These are phyloP conservation scores for Periconia macrospinosa DNA, from an alignment of 2,329 filamentous ascomycete genomes.

Conservation along the genomic window DNA sequence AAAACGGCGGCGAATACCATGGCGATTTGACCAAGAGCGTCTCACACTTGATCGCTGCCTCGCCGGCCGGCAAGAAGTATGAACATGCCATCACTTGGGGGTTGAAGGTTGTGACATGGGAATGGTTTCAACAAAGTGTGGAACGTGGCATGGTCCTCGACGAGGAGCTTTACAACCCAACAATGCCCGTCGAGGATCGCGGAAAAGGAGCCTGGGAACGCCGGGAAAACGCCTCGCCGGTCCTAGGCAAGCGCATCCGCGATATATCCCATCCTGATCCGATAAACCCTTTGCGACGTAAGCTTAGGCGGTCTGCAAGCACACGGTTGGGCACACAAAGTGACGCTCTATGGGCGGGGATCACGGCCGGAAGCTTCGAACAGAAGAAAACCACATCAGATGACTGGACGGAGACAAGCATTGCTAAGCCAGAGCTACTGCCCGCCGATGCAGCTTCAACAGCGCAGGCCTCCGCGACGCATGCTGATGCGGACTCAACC, in stretches of 20 bases:
- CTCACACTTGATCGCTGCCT: conserved; percentile 82
- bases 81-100: conserved; percentile 82
- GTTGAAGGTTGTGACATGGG: conserved; percentile 74
- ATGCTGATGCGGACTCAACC: conserved; percentile 11
- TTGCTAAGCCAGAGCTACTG: conserved; percentile 23
- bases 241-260: conserved; percentile 41
- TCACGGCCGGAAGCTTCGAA: conserved; percentile 57
- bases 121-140: conserved; percentile 85
- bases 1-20: conserved; percentile 80
- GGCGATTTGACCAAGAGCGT: conserved; percentile 84
- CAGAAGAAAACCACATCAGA: conserved; percentile 27
- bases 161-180: conserved; percentile 80
- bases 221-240: conserved; percentile 43
- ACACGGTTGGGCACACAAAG: conserved; percentile 78
- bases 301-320: conserved; percentile 85
- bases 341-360: conserved; percentile 87
- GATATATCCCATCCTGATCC: conserved; percentile 27
- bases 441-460: conserved; percentile 11
- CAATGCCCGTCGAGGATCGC: conserved; percentile 68
- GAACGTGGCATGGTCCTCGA: conserved; percentile 88
- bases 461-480: conserved; percentile 2
- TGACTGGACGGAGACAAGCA: conserved; percentile 37
- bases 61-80: conserved; percentile 86
- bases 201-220: conserved; percentile 75
- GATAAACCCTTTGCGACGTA: conserved; percentile 63